phyloP scores from a whole-genome alignment of 345 rosid genomes.

The Alliaria petiolata region DNA sequence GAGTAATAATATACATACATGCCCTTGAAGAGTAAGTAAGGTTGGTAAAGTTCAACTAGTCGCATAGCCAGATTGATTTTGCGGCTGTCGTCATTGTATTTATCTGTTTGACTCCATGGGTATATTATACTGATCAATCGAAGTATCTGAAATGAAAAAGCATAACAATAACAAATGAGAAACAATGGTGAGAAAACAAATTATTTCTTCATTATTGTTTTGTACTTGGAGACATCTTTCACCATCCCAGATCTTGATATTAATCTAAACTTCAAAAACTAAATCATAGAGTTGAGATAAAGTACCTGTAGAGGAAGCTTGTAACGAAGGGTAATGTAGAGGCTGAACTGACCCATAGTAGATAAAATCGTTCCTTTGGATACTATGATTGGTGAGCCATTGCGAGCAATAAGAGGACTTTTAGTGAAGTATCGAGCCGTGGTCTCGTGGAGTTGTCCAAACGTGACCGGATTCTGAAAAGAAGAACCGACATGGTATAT shows the following conservation, averaged over 20 bases:
- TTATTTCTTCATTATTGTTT: too few species aligned
- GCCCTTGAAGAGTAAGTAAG: slow-evolving; percentile 84
- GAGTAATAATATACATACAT: slow-evolving; percentile 55
- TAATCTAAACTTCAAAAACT: too few species aligned
- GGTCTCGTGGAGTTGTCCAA: slow-evolving; percentile 46
- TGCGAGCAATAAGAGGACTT: slow-evolving; percentile 71
- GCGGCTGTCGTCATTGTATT: slow-evolving; percentile 26
- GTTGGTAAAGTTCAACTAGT: slow-evolving; percentile 69
- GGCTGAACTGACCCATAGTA: slow-evolving; percentile 66
- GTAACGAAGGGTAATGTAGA: slow-evolving; percentile 72
- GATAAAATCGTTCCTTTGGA: slow-evolving; percentile 42
- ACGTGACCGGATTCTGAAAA: slow-evolving; percentile 47
- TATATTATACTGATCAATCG: slow-evolving; percentile 26
- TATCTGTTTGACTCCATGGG: slow-evolving; percentile 35
- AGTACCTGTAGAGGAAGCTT: slow-evolving; percentile 55
- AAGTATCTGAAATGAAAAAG: slow-evolving; percentile 23
- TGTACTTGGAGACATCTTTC: too few species aligned
- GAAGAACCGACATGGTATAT: slow-evolving; percentile 88
- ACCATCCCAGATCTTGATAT: too few species aligned
- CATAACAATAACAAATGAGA: not conserved
- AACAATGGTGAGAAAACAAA: not conserved
- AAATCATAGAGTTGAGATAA: too few species aligned
- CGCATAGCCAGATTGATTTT: slow-evolving; percentile 56
- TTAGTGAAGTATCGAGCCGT: slow-evolving; percentile 50
- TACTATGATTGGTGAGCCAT: slow-evolving; percentile 70